Percentiles rank a stretch among this genome's conserved stretches.
These are phyloP conservation scores for Dacryopinax spathularia DNA, from an alignment of 768 basidiomycete species.

Conservation along the genomic window DNA sequence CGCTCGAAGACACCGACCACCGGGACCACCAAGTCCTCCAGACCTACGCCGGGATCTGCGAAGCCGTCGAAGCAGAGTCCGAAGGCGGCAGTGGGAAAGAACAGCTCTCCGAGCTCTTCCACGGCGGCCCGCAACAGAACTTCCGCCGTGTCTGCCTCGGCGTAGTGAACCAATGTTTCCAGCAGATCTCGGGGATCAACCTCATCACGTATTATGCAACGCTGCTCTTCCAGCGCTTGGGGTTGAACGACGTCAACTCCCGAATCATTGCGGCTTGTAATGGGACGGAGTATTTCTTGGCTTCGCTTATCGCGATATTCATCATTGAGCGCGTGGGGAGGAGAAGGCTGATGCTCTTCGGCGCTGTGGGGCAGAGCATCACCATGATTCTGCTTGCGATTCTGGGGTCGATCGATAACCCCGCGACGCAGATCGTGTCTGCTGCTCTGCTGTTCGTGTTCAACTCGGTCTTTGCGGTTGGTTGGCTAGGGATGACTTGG, in stretches of 20 bases:
- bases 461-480: conserved; percentile 58
- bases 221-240: conserved; percentile 45
- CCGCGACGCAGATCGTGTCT: conserved; percentile 37
- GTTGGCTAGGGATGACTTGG: conserved; percentile 62
- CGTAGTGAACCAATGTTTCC: conserved; percentile 48
- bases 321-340: neutral
- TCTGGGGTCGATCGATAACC: conserved; percentile 37
- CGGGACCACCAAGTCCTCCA: conserved; percentile 35
- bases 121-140: conserved; percentile 43
- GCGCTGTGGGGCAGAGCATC: conserved; percentile 11
- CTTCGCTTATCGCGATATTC: neutral
- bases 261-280: conserved; percentile 29
- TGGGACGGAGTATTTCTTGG: neutral
- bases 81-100: conserved; percentile 19
- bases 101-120: conserved; percentile 40
- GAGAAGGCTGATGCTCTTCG: neutral
- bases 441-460: conserved; percentile 51
- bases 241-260: conserved; percentile 43
- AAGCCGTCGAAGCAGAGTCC: conserved; percentile 36
- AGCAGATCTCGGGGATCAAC: conserved; percentile 56
- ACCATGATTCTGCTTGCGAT: conserved; percentile 49
- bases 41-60: conserved; percentile 41
- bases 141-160: conserved; percentile 44
- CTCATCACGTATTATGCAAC: conserved; percentile 43
- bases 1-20: conserved; percentile 39